These are phyloP conservation scores for Ascochyta pisi DNA, from an alignment of 2,329 filamentous ascomycete species.

Conservation along the genomic window DNA sequence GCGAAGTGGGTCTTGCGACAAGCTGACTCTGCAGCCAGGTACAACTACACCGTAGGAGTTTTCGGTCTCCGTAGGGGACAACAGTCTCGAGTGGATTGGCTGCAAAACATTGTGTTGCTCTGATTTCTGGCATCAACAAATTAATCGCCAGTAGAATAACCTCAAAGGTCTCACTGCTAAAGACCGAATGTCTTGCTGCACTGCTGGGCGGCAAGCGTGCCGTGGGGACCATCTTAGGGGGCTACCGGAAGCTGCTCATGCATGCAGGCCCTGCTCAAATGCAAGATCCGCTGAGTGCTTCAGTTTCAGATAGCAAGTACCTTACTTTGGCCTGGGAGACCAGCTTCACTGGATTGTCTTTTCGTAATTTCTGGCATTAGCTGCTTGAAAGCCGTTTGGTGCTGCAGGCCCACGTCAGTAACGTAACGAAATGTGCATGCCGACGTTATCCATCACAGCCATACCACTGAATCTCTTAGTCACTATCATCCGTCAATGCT, in stretches of 20 bases:
- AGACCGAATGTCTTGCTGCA: not conserved
- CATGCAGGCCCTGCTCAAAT: not conserved
- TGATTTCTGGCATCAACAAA: not conserved
- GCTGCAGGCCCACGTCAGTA: not conserved
- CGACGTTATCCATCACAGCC: not conserved
- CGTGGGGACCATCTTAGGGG: not conserved
- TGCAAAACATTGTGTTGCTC: not conserved
- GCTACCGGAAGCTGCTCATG: not conserved
- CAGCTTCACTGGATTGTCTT: not conserved
- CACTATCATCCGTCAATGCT: not conserved
- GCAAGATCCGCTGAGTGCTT: not conserved
- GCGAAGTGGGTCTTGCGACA: slow-evolving; percentile 1
- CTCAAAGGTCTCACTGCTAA: not conserved
- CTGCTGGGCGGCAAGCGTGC: slow-evolving; percentile 11
- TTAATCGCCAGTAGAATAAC: not conserved
- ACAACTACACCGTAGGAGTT: not conserved
- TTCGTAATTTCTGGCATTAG: not conserved
- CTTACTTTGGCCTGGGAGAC: not conserved
- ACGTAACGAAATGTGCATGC: not conserved
- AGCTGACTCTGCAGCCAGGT: not conserved
- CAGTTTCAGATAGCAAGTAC: too few species aligned
- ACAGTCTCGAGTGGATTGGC: not conserved
- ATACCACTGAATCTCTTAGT: not conserved
- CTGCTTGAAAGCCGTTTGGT: not conserved
- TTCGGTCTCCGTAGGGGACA: not conserved